Base-by-base conservation (phyloP, 371 early-diverging fungal genomes). In the Cokeromyces recurvatus region DNA sequence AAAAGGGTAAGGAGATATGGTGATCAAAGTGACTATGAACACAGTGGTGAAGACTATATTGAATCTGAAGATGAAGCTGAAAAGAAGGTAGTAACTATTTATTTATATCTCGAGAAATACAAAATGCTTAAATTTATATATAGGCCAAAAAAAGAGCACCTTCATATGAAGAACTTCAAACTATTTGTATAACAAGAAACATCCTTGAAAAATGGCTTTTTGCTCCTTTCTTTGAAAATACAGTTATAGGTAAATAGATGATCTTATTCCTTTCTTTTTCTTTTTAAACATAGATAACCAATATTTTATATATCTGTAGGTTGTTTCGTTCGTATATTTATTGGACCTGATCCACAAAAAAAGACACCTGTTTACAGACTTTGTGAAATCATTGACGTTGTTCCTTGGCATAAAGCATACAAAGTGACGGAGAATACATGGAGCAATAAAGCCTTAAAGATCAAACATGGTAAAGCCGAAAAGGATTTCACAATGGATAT, bases 131-230 rank as follows among this genome's bases (percentile, higher is more conserved):
- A n/a, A n/a, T n/a, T 29, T 8, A 29, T 29, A 11, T 38, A 21
- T 57, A 65, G 62, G 48, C 68, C 11, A 56, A 66, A 8, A 72
- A 76, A 60, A 59, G 75, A 52, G 50, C 71, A 27, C 76, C 84
- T 1, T 70, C 74, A 0, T 47, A 85, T 27, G 79, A 81, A 12
- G 85, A 86, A 23, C 63, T 88, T 16, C 78, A 82, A 40, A 41
- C 67, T 4, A 75, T 86, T 17, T 66, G 74, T 19, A 48, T 90
- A 21, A 51, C 79, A 19, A 74, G 90, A 32, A 70, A 72, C 36
- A 65, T 73, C 50, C 60, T 90, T 20, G 89, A 85, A 40, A 79
- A 82, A 37, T 90, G 90, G 90, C 56, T 83, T 17, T 80, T 82
- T 62, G 63, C 75, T 11, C 84, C 88, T 2, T 85, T 85, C 43